Evolutionary conservation across 257 asterid genomes (phyloP).

Genomic region (Solanum ossicruentum): DNA sequence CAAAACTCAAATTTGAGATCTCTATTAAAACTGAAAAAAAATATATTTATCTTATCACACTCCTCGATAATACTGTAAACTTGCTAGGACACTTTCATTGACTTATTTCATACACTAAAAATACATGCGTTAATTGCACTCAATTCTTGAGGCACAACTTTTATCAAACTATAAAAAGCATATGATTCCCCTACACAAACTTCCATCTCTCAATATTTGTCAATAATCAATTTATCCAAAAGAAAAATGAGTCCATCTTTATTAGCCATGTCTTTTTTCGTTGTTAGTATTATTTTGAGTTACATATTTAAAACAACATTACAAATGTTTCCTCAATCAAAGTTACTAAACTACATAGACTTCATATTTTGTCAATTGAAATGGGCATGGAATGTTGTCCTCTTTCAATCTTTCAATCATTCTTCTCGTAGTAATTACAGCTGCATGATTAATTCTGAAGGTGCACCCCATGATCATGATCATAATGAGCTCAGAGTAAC

Average conservation of each 20-base stretch:
- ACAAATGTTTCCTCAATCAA: neutral
- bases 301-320: neutral
- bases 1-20: neutral
- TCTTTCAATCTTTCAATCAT: neutral
- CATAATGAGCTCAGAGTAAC: neutral
- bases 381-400: constrained; percentile 5
- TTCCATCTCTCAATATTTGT: too few relatives aligned
- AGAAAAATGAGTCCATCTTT: neutral
- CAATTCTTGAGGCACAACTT: neutral
- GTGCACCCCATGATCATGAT: neutral
- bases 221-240: neutral
- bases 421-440: neutral
- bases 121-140: neutral
- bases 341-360: neutral
- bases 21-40: neutral
- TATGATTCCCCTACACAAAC: too few relatives aligned
- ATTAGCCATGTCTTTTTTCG: neutral
- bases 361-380: neutral
- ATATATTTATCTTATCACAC: neutral
- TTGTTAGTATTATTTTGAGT: neutral
- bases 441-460: neutral
- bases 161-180: neutral
- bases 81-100: neutral
- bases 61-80: neutral
- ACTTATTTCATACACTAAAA: neutral